phyloP scores from a whole-genome alignment of 2,329 filamentous ascomycete species.

The Nemania bipapillata region DNA sequence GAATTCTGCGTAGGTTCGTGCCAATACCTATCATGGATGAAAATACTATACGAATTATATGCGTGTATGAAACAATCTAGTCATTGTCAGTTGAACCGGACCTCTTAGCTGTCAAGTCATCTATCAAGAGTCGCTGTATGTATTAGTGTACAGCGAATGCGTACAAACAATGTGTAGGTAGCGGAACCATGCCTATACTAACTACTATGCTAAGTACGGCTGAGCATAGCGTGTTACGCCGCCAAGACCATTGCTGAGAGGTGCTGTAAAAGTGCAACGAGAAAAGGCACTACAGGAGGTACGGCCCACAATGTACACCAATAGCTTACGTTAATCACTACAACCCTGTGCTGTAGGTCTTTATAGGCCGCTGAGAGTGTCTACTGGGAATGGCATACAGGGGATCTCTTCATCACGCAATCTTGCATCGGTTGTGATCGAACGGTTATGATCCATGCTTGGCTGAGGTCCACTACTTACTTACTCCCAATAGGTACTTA shows the following conservation, averaged over 20 bases:
- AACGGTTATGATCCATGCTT: constrained; percentile 19
- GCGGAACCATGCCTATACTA: constrained; percentile 3
- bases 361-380: constrained; percentile 32
- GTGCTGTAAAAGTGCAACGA: not conserved
- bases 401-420: constrained; percentile 15
- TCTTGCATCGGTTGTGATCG: constrained; percentile 18
- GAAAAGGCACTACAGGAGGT: constrained; percentile 3
- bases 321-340: constrained; percentile 39
- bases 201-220: constrained; percentile 1
- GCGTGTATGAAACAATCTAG: not conserved
- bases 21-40: not conserved
- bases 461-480: constrained; percentile 27
- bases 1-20: too few relatives aligned
- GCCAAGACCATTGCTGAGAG: constrained; percentile 24
- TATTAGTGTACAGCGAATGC: constrained; percentile 6
- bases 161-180: too few relatives aligned
- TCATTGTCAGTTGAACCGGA: not conserved
- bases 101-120: constrained; percentile 9
- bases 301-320: constrained; percentile 33
- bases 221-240: constrained; percentile 20
- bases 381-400: not conserved
- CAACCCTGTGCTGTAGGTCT: constrained; percentile 27
- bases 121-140: constrained; percentile 22
- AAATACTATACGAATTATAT: not conserved
- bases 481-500: too few relatives aligned